Evolutionary conservation across 805 yeast species (phyloP).

Genomic region (Cephaloascus albidus): DNA sequence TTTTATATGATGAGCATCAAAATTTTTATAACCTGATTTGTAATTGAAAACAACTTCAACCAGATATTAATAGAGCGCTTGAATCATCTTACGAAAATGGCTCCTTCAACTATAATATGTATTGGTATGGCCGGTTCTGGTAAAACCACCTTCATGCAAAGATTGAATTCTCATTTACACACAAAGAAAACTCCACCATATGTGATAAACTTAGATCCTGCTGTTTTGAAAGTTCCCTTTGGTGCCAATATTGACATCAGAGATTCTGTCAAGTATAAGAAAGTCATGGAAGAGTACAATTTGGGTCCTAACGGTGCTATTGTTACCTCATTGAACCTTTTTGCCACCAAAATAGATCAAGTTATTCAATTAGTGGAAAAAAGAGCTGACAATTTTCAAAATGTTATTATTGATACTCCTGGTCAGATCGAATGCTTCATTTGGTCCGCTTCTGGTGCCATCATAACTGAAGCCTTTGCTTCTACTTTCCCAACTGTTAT

Average conservation of each 20-base stretch:
- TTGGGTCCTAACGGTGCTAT: constrained; percentile 98
- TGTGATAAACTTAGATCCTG: constrained; percentile 92
- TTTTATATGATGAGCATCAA: too few species aligned
- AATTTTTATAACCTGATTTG: too few species aligned
- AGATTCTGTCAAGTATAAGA: constrained; percentile 90
- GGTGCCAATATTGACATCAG: constrained; percentile 93
- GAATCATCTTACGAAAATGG: constrained; percentile 11
- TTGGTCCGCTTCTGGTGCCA: constrained; percentile 97
- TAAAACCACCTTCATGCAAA: constrained; percentile 95
- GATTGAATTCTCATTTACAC: constrained; percentile 85
- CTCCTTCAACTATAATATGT: constrained; percentile 32
- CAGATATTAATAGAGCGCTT: too few species aligned
- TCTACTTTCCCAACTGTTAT: constrained; percentile 91
- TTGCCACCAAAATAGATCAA: constrained; percentile 94
- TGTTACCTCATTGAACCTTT: constrained; percentile 86
- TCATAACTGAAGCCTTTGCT: constrained; percentile 94
- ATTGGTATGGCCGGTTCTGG: constrained; percentile 64
- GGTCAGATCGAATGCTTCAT: constrained; percentile 98
- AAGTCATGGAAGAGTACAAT: constrained; percentile 93
- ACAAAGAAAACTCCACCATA: constrained; percentile 69
- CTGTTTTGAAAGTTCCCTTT: constrained; percentile 88
- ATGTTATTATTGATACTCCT: constrained; percentile 91
- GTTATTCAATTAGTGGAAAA: constrained; percentile 81
- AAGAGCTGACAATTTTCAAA: constrained; percentile 43
- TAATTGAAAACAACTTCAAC: too few species aligned